Evolutionary conservation across 2,329 filamentous ascomycete genomes (phyloP), one percentile per base, ranked within the genome.

Genomic region (Arthrobotrys entomopaga): DNA sequence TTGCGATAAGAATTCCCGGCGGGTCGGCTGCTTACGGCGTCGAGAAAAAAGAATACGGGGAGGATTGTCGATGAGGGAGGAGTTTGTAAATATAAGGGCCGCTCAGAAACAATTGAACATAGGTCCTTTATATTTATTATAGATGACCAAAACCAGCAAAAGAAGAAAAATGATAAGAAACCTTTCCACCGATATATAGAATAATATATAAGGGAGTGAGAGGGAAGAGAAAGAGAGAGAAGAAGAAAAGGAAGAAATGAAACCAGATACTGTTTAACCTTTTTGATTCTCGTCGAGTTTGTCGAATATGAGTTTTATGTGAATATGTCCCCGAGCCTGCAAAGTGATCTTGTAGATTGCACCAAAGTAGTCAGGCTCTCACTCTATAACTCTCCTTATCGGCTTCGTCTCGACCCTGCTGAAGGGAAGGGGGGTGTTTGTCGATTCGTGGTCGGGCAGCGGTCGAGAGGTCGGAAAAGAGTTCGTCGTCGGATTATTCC

Each of bases 261-360:
- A 65, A 65, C 38, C 53, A 54, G 67, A 72, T 72, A 56, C 67
- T 65, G 42, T 72, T 65, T 65, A 72, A 65, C 69, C 61, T 73
- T 73, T 54, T 54, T 40, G 24, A 48, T 50, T 56, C 6, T 56
- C 38, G 56, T 48, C n/a, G 54, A 16, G 20, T 57, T 50, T 46
- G 15, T 46, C 42, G 15, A 15, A 16, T 5, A 13, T 19, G 42
- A 46, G 29, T 34, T n/a, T 34, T 34, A 34, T 34, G 7, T 34
- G 29, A 46, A n/a, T 64, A 73, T 57, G 49, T 73, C 69, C 61
- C 69, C 69, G 69, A 73, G 69, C 60, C 61, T 29, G 29, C 43
- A 16, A 8, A 16, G 26, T 19, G 20, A 29, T 34, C 29, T 34
- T 34, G 10, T 10, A 7, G 29, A 34, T 34, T 34, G 29, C 5